Conservation (phyloP, 371 early-diverging fungal species). For the Mortierella sp. region DNA sequence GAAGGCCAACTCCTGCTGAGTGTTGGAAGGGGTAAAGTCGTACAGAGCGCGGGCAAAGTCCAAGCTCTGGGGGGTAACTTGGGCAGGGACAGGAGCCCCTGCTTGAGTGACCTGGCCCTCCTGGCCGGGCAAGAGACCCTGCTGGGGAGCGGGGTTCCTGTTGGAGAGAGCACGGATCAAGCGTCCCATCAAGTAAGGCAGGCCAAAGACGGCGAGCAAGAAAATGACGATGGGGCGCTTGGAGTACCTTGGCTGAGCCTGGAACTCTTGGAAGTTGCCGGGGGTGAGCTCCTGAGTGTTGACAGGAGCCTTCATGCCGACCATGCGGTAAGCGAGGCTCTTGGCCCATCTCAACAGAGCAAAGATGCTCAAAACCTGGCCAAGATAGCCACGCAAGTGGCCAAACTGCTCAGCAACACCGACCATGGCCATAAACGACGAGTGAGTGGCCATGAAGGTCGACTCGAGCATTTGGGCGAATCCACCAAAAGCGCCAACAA, state of each 20-base stretch:
- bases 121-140: constrained; percentile 45
- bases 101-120: constrained; percentile 60
- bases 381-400: constrained; percentile 84
- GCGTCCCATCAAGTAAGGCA: constrained; percentile 92
- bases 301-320: constrained; percentile 77
- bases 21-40: constrained; percentile 82
- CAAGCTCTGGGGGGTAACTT: constrained; percentile 73
- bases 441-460: constrained; percentile 96
- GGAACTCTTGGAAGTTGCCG: constrained; percentile 78
- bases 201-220: constrained; percentile 84
- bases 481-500: constrained; percentile 96
- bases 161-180: constrained; percentile 80
- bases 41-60: constrained; percentile 92
- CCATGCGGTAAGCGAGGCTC: constrained; percentile 70
- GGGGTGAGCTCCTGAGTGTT: constrained; percentile 79
- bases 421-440: constrained; percentile 97
- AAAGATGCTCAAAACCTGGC: constrained; percentile 83
- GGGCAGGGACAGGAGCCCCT: constrained; percentile 27
- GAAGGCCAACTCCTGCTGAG: constrained; percentile 86
- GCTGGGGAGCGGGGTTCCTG: constrained; percentile 39
- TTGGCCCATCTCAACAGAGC: constrained; percentile 78
- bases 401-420: constrained; percentile 98
- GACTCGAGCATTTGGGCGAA: constrained; percentile 98
- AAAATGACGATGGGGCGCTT: constrained; percentile 87
- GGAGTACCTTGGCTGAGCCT: constrained; percentile 66